Evolutionary conservation across 768 basidiomycete genomes (phyloP), one percentile per base, ranked within the genome.

Genomic region (Crucibulum laeve): DNA sequence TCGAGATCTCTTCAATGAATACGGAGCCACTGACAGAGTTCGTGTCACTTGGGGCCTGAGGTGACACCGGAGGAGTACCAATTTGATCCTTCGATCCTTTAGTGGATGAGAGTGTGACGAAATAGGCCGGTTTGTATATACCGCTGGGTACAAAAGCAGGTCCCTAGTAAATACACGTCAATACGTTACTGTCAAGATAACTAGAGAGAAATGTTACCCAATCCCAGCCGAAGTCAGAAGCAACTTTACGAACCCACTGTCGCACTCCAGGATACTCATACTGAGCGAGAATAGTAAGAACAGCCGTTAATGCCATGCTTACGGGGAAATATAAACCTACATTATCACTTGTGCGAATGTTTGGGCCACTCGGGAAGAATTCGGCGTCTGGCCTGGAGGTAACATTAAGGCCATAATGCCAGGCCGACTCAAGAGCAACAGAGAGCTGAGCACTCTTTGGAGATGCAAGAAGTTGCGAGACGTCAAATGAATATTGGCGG

Each of bases 171-270:
- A 19, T 24, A 30, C 36, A n/a, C 28, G 21, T 25, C 7, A 22
- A 42, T 44, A 25, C 36, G 35, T 38, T 41, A 5, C 30, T 35
- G 25, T 17, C 8, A 40, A 11, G 17, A 21, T 18, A 22, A 39
- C 3, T 7, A 10, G 17, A 24, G 30, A 6, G 18, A 19, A 17
- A 3, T 43, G 56, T 19, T 45, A 78, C 74, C 78, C 77, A 80
- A 56, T 81, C 78, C 77, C 78, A 82, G 1, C 80, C 79, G 47
- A 79, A 81, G 52, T 82, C 78, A 3, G 69, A 71, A 24, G 70
- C 62, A 2, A 68, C 63, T 53, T 82, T 79, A 1, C 78, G 69
- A 21, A 78, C 62, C 58, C 65, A 79, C 22, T 68, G 62, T 38
- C 70, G 70, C 25, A 72, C 65, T 10, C 63, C 68, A 7, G 76